Conservation (phyloP, 805 yeast species). For the Kazachstania psychrophila region DNA sequence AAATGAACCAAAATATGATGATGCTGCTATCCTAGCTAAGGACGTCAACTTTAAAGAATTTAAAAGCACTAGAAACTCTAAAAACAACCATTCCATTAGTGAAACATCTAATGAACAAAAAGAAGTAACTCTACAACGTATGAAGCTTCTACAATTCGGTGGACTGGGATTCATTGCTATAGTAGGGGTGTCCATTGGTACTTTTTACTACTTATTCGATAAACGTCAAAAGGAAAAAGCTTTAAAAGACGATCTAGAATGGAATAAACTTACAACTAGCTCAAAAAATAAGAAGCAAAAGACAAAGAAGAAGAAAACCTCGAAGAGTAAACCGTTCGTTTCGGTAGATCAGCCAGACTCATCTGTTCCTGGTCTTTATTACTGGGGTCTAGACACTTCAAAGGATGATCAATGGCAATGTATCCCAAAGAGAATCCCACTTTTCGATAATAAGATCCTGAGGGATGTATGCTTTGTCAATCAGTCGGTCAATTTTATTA, state of each 20-base stretch:
- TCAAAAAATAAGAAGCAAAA: neutral
- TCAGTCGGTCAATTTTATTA: conserved; percentile 41
- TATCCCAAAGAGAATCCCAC: conserved; percentile 49
- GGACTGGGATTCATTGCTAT: neutral
- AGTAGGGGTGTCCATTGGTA: neutral
- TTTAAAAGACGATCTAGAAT: neutral
- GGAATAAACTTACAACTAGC: neutral
- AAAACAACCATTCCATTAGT: too few species aligned
- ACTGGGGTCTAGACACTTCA: conserved; percentile 49
- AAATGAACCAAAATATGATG: conserved; percentile 29
- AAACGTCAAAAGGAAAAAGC: neutral
- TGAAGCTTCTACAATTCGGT: neutral
- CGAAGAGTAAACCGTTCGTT: conserved; percentile 20
- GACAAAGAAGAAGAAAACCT: conserved; percentile 30
- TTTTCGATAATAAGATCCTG: conserved; percentile 53
- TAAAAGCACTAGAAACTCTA: conserved; percentile 18
- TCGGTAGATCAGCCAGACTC: conserved; percentile 9
- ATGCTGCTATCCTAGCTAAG: conserved; percentile 26
- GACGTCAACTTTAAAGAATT: conserved; percentile 21
- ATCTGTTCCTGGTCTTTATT: conserved; percentile 47
- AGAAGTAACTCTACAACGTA: conserved; percentile 1
- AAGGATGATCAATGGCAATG: conserved; percentile 21
- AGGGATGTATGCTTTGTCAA: conserved; percentile 46
- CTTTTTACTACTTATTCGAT: neutral
- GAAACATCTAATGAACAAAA: conserved; percentile 6